Evolutionary conservation across 1,139 yeast species (phyloP), one percentile per base, ranked within the genome.

Genomic region (Zygosaccharomyces pseudobailii): DNA sequence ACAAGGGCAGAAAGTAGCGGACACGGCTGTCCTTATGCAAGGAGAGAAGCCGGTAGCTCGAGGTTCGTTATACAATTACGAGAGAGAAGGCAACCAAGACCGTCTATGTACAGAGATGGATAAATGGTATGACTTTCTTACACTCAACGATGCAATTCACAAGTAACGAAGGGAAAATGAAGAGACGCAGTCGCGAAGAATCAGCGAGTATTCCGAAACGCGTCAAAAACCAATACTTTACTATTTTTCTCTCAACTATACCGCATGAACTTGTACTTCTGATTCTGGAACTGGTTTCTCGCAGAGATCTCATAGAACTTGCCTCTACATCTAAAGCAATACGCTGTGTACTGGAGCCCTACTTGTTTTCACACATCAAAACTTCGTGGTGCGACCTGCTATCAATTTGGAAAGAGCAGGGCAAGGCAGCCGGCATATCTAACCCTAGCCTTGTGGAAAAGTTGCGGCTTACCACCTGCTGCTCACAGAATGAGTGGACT

Each of bases 401-500:
- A 37, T 30, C 39, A 6, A 43, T 27, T 10, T 45, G 47, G 55
- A 44, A 32, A 5, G 20, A 35, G 8, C 22, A 22, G 13, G 36
- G 36, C 28, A 46, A 23, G 17, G 46, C 49, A 19, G 47, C 43
- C 4, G 37, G 39, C 19, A 46, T 43, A 10, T 30, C 10, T 22
- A 49, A 37, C 17, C 45, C 46, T 6, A 52, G 43, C 36, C 59
- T 61, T 5, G 61, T 49, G 22, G 50, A 59, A 43, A 49, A 42
- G 5, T 35, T 66, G 10, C 51, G 57, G 28, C 53, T 66, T 23
- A 44, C 55, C 5, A 58, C 62, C 13, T 51, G 57, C 8, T 58
- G 63, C 37, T 48, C 66, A 9, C 57, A 55, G 23, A 54, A 59
- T 35, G 69, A 66, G 46, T 66, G 70, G 70, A 59, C 61, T 31